A percentile compares a stretch with the other conserved stretches of the same genome.
Evolutionary conservation across 371 early-diverging fungal genomes (phyloP).

Genomic region (Apophysomyces variabilis): DNA sequence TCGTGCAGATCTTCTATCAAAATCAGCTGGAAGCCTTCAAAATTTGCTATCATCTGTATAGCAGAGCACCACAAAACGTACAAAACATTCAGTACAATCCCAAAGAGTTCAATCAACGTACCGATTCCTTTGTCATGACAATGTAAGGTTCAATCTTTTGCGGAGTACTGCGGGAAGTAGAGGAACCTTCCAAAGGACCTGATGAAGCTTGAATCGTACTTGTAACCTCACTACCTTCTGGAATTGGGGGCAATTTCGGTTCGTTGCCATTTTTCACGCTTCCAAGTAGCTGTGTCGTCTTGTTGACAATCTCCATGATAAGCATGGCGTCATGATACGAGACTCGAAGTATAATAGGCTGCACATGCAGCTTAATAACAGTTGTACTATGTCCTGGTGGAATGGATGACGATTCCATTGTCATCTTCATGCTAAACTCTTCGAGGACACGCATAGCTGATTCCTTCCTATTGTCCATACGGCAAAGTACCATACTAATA

Average conservation of each 20-base stretch:
- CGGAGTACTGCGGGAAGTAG: neutral
- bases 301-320: constrained; percentile 80
- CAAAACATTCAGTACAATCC: neutral
- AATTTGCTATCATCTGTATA: constrained; percentile 43
- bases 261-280: constrained; percentile 4
- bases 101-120: constrained; percentile 17
- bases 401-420: constrained; percentile 62
- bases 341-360: constrained; percentile 68
- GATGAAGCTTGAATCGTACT: neutral
- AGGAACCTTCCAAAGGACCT: neutral
- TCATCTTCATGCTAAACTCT: constrained; percentile 73
- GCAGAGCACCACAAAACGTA: neutral
- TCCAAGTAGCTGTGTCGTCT: constrained; percentile 65
- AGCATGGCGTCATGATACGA: constrained; percentile 87
- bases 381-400: constrained; percentile 60
- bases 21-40: constrained; percentile 71
- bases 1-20: constrained; percentile 83
- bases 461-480: constrained; percentile 78
- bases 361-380: constrained; percentile 64
- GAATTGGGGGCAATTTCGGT: constrained; percentile 12
- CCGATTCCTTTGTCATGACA: constrained; percentile 54
- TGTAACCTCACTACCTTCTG: constrained; percentile 4
- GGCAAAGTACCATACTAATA: constrained; percentile 88
- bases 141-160: constrained; percentile 45
- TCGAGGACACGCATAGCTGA: constrained; percentile 84